Conservation (phyloP, 139 green algal genomes). For the Auxenochlorella pyrenoidosa region DNA sequence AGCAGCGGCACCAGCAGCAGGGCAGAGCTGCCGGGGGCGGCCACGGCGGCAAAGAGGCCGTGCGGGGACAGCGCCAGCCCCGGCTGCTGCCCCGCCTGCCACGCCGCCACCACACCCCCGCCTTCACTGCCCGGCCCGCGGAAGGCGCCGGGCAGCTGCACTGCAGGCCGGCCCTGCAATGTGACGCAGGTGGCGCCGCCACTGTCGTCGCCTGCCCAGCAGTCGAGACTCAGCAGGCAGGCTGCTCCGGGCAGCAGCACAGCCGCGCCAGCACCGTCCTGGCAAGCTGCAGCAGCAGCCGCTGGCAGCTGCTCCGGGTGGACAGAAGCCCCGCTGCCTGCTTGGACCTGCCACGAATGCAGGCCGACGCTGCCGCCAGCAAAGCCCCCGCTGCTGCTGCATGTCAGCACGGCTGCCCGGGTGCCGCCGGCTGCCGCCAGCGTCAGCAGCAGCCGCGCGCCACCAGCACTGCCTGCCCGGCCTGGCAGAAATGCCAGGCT, state of each 20-base stretch:
- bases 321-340: neutral
- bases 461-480: neutral
- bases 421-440: neutral
- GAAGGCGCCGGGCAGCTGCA: neutral
- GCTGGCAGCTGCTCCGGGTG: neutral
- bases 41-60: constrained; percentile 15
- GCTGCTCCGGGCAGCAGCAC: neutral
- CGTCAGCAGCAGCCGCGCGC: neutral
- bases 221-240: neutral
- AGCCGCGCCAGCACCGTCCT: neutral
- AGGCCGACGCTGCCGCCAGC: neutral
- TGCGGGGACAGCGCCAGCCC: neutral
- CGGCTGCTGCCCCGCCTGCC: neutral
- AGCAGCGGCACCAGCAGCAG: constrained; percentile 22
- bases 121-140: neutral
- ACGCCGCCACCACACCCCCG: neutral
- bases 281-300: neutral
- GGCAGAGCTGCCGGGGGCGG: neutral
- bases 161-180: neutral
- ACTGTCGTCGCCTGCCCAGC: neutral
- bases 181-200: neutral
- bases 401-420: neutral
- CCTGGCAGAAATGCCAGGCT: neutral
- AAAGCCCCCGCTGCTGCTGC: neutral
- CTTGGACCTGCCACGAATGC: neutral